Evolutionary conservation across 148 eudicot genomes (phyloP), one percentile per base, ranked within the genome.

Genomic region (Cornus florida): DNA sequence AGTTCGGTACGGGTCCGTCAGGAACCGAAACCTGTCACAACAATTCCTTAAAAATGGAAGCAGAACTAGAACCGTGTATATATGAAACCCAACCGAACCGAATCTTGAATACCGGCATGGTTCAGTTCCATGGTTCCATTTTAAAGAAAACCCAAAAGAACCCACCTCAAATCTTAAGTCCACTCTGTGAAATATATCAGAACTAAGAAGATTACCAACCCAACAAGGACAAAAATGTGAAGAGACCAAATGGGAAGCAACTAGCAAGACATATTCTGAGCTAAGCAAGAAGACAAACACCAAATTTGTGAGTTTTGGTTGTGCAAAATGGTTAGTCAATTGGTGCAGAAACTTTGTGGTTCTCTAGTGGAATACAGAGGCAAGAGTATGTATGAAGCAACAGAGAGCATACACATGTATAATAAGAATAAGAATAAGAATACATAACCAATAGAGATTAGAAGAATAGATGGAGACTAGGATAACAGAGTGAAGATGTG

Each of bases 351-450:
- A 69, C 28, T 70, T 14, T 20, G 65, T 73, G 72, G 70, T 39
- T 67, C 41, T 75, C 79, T 71, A 72, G 22, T 70, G 71, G 32
- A 35, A 67, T 48, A 20, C 46, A 76, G 80, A 80, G 87, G 84
- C 85, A 81, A 71, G 84, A 82, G 86, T 79, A 80, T 80, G 66
- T 16, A 77, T 68, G 78, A 86, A 74, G 85, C 82, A 87, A 87
- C 69, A 64, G 46, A 12, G 20, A 57, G 38, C 41, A 83, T 50
- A 83, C 82, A 83, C 81, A 53, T 53, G 12, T 12, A 53, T 41
- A 75, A 72, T 43, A 35, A 28, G 28, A 28, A 35, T 35, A 43
- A 43, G 46, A 41, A 41, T 41, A n/a, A n/a, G 28, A 28, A 28
- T 28, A 43, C 48, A 5, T 43, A 41, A 28, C 64, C 38, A 66